Evolutionary conservation across 768 basidiomycete genomes (phyloP).

Genomic region (Mrakia gelida): DNA sequence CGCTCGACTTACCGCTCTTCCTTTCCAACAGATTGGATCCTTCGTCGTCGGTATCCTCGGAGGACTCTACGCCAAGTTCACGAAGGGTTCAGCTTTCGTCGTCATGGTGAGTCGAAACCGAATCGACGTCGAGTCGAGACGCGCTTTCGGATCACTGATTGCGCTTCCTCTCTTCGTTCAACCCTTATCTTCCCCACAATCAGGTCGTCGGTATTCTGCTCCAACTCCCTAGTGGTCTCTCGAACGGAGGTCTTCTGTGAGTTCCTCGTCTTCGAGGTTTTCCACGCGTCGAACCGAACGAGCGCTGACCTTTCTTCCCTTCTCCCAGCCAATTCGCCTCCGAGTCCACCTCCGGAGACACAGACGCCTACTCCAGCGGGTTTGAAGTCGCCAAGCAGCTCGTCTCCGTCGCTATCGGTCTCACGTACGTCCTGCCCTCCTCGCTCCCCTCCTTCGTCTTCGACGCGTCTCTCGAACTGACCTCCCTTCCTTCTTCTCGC

Average conservation of each 20-base stretch:
- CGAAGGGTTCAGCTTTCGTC: constrained; percentile 65
- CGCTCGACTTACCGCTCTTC: background rate
- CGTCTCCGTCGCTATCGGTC: constrained; percentile 57
- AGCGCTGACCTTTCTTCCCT: background rate
- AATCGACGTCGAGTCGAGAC: background rate
- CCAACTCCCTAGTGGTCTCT: constrained; percentile 77
- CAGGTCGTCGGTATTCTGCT: constrained; percentile 73
- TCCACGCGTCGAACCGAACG: too few species aligned
- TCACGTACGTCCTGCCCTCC: constrained; percentile 41
- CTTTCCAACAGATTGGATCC: constrained; percentile 46
- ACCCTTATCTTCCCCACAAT: background rate
- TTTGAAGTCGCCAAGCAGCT: constrained; percentile 68
- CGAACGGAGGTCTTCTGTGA: constrained; percentile 66
- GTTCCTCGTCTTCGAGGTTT: background rate
- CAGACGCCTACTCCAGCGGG: constrained; percentile 56
- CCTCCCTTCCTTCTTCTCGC: constrained; percentile 33
- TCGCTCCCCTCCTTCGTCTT: background rate
- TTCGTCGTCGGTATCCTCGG: constrained; percentile 76
- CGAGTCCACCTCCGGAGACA: constrained; percentile 36
- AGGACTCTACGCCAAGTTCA: constrained; percentile 71
- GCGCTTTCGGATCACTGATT: background rate
- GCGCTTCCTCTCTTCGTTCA: background rate
- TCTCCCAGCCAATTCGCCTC: constrained; percentile 38
- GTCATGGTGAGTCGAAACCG: constrained; percentile 61
- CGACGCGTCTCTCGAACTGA: background rate